Evolutionary conservation across 192 early-diverging fungal genomes (phyloP), one percentile per base, ranked within the genome.

Genomic region (Umbelopsis vinacea): DNA sequence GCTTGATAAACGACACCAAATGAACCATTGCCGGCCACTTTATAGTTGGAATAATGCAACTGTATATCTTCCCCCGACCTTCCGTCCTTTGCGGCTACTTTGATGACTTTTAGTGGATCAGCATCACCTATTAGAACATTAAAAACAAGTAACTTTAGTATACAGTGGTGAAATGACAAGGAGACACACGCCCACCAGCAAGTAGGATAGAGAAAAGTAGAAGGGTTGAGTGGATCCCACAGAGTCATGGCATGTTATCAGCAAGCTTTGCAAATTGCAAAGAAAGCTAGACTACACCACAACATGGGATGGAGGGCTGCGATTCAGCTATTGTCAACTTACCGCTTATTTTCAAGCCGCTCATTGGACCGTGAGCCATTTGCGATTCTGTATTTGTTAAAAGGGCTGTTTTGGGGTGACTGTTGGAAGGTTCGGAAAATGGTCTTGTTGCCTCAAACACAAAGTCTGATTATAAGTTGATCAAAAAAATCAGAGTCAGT

Each of bases 1-100:
- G 96, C 97, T 82, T 97, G 96, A 80, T 93, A 97, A n/a, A 99
- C 97, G 17, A 99, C 96, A 57, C 97, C 97, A 82, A 99, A 99
- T 26, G 95, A 96, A 17, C 97, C 97, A 76, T 97, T 98, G 67
- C 98, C 98, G 50, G 97, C 89, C 29, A 97, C 92, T 75, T 96
- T 96, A 82, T 90, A 92, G 76, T 96, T 94, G 29, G 94, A 90
- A 78, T 97, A 99, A 40, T 89, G 84, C 45, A 99, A 89, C 69
- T 97, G 92, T 45, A 91, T 84, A 53, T 94, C 89, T 71, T 95
- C 93, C 52, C 91, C 92, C 9, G 92, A 90, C 73, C 87, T 92
- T 74, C 95, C 96, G 71, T 96, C 93, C 72, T 92, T 93, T n/a
- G 96, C 96, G 66, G 86, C 85, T n/a, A 95, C 89, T 74, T 86